These are phyloP conservation scores for Rhizopogon roseolus DNA, from an alignment of 768 basidiomycete species.

Conservation along the genomic window DNA sequence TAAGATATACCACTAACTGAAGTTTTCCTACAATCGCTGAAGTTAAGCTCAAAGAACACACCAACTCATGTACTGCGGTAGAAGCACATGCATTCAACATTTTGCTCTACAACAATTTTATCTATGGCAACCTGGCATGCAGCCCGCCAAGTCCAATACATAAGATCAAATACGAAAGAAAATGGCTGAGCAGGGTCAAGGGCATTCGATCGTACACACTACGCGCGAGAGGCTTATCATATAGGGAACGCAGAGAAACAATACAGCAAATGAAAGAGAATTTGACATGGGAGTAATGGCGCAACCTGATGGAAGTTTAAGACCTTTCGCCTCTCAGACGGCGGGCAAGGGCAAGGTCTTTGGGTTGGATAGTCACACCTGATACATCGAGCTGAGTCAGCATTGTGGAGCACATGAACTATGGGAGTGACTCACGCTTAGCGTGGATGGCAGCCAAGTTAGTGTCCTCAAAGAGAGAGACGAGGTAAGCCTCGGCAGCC, in stretches of 20 bases:
- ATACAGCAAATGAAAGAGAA: slow-evolving; percentile 7
- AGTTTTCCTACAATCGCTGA: too few relatives aligned
- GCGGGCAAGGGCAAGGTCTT: slow-evolving; percentile 83
- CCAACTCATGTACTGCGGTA: slow-evolving; percentile 5
- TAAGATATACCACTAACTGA: too few relatives aligned
- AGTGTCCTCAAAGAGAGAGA: slow-evolving; percentile 83
- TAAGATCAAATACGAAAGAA: slow-evolving; percentile 7
- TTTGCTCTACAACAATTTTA: slow-evolving; percentile 22
- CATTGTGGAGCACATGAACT: slow-evolving; percentile 1
- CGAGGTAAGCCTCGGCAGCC: slow-evolving; percentile 86
- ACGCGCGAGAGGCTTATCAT: slow-evolving; percentile 20
- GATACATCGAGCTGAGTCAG: slow-evolving; percentile 8
- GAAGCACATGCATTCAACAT: slow-evolving; percentile 19
- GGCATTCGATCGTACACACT: slow-evolving; percentile 24
- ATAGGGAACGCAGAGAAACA: slow-evolving; percentile 13
- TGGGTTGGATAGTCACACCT: slow-evolving; percentile 73
- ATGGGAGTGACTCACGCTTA: slow-evolving; percentile 47
- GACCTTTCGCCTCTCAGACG: slow-evolving; percentile 85
- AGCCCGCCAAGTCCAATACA: neutral
- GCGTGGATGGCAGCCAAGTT: slow-evolving; percentile 91
- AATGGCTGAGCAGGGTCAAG: slow-evolving; percentile 1
- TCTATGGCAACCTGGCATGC: slow-evolving; percentile 13
- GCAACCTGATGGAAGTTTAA: slow-evolving; percentile 29
- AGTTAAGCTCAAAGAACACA: too few relatives aligned
- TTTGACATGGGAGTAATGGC: neutral